Conservation (phyloP, 495 filamentous ascomycete species). For the Xylaria intraflava region DNA sequence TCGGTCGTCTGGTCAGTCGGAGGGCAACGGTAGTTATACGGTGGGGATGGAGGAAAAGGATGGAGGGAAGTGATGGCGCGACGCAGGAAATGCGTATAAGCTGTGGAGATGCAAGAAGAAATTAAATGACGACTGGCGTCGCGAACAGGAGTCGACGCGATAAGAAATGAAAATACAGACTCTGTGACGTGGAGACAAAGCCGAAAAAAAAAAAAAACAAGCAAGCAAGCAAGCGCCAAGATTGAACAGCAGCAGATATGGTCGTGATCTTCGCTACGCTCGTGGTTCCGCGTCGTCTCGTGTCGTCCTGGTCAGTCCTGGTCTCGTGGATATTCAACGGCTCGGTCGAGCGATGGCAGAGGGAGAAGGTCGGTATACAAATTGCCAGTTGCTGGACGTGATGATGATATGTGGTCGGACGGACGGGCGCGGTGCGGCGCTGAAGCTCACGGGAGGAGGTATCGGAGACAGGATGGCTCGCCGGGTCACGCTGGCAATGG, state of each 20-base stretch:
- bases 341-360: too few species aligned
- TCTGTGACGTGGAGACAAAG: not conserved
- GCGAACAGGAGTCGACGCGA: too few species aligned
- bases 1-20: too few species aligned
- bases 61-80: too few species aligned
- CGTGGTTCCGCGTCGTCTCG: slow-evolving; percentile 5
- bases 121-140: not conserved
- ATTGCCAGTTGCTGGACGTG: too few species aligned
- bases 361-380: not conserved
- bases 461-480: too few species aligned
- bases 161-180: not conserved
- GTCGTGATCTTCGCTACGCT: not conserved
- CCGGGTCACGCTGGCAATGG: too few species aligned
- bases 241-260: not conserved
- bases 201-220: not conserved
- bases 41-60: too few species aligned
- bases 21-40: too few species aligned
- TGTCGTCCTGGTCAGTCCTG: slow-evolving; percentile 6
- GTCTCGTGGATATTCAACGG: slow-evolving; percentile 8
- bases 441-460: too few species aligned
- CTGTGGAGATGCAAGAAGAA: not conserved
- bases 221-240: not conserved
- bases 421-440: too few species aligned
- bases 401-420: not conserved
- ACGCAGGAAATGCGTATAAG: not conserved